Evolutionary conservation across 2,329 filamentous ascomycete species (phyloP).

Genomic region (Colletotrichum tabaci): DNA sequence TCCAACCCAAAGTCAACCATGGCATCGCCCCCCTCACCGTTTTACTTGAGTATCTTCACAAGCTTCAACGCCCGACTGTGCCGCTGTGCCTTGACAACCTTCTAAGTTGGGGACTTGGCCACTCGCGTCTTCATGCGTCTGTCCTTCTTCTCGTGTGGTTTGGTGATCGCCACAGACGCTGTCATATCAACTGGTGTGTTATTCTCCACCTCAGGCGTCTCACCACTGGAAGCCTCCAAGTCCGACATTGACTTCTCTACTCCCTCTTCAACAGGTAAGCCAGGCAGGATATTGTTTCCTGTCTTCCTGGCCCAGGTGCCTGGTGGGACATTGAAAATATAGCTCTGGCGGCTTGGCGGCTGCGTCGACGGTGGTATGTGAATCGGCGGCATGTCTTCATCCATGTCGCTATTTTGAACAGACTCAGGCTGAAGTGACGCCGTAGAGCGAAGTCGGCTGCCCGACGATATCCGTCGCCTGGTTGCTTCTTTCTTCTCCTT

Average conservation of each 20-base stretch:
- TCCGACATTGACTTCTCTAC: conserved; percentile 6
- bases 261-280: conserved; percentile 5
- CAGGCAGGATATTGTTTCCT: conserved; percentile 18
- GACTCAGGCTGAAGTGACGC: conserved; percentile 28
- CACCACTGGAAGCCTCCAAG: background rate
- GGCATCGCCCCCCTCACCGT: background rate
- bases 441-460: conserved; percentile 10
- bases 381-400: conserved; percentile 38
- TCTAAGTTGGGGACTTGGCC: conserved; percentile 24
- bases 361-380: conserved; percentile 31
- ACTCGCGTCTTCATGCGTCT: conserved; percentile 4
- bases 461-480: conserved; percentile 24
- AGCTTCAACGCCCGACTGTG: background rate
- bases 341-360: background rate
- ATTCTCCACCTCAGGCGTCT: background rate
- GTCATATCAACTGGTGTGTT: background rate
- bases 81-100: background rate
- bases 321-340: background rate
- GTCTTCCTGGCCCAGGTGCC: conserved; percentile 35
- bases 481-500: conserved; percentile 31
- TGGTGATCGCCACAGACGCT: background rate
- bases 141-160: background rate
- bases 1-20: background rate
- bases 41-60: background rate
- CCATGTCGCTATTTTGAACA: conserved; percentile 35